Base-by-base conservation (phyloP, 2,329 filamentous ascomycete genomes). In the Ophiocordyceps camponoti-saundersi region DNA sequence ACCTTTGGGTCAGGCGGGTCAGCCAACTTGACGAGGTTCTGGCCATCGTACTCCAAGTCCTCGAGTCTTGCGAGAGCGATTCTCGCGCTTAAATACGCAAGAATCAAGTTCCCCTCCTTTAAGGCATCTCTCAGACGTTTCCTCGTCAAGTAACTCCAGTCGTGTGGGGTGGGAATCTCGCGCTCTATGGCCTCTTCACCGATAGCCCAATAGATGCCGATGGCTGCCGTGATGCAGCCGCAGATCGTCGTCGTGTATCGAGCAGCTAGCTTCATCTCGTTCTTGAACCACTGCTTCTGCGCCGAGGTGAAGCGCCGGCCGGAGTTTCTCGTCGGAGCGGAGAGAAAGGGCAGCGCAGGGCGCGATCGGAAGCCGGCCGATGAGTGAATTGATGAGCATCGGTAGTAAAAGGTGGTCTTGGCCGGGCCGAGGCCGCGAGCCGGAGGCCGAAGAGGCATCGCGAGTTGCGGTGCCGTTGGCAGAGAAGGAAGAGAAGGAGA, bases 271-370 rank as follows among this genome's bases (percentile, higher is more conserved):
- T 77, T 77, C 44, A 85, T 69, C 55, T 90, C 83, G 52, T 82
- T 72, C 51, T 76, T 80, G 48, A 89, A 67, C 68, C 80, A 86
- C 51, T 70, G 67, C 52, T 78, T 82, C 51, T 79, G 78, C 59
- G 88, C 82, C 0, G 85, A 93, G n/a, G 84, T 87, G 49, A 93
- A 75, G 50, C 85, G 76, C 46, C 89, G 81, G 3, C 76, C 75
- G 36, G 81, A 67, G 42, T 77, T 69, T 29, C 70, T 60, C 41
- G 63, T 53, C 20, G 65, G 71, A 2, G 68, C 63, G 32, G 64
- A 66, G 58, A 72, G 71, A 58, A 71, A 80, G 47, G 68, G 73
- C 1, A 65, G 54, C 46, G 55, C 59, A 16, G 63, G 63, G 22
- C 63, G 57, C 57, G 30, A 55, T 57, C 22, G 58, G 50, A 26